Percentiles rank a stretch among this genome's conserved stretches.
Evolutionary conservation across 1,284 basidiomycete species (phyloP).

Genomic region (Microbotryomycetes sp.): DNA sequence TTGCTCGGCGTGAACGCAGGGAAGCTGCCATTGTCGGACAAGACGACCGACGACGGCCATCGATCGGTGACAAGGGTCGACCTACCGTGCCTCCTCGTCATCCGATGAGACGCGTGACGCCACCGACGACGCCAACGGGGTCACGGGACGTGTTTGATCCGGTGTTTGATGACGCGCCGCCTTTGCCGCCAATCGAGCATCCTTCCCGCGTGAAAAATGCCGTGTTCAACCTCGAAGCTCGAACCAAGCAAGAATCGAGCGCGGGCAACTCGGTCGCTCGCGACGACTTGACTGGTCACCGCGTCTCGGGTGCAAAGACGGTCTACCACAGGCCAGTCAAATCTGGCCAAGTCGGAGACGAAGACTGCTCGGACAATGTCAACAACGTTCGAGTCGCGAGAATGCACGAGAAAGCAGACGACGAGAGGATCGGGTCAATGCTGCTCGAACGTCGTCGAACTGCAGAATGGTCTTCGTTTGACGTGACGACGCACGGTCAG

Average conservation of each 20-base stretch:
- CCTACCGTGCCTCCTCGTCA: background rate
- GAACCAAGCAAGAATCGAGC: background rate
- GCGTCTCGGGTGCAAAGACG: background rate
- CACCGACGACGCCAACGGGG: background rate
- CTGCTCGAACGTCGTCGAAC: background rate
- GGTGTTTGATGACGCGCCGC: slow-evolving; percentile 5
- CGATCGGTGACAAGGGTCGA: background rate
- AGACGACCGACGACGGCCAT: background rate
- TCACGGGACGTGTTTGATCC: slow-evolving; percentile 9
- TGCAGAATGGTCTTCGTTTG: background rate
- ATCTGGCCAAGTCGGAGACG: slow-evolving; percentile 2
- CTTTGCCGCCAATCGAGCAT: slow-evolving; percentile 15
- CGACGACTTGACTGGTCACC: background rate
- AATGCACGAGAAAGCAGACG: background rate
- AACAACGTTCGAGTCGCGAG: background rate
- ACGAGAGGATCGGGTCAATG: slow-evolving; percentile 8
- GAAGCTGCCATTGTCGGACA: background rate
- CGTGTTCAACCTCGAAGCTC: slow-evolving; percentile 14
- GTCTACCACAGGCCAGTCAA: background rate
- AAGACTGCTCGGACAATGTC: background rate
- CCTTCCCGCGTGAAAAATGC: slow-evolving; percentile 16
- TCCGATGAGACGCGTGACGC: background rate
- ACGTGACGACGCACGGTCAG: background rate
- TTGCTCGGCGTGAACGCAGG: background rate
- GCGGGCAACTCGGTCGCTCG: background rate